Evolutionary conservation across 2,329 filamentous ascomycete genomes (phyloP).

Genomic region (Dendryphion nanum): DNA sequence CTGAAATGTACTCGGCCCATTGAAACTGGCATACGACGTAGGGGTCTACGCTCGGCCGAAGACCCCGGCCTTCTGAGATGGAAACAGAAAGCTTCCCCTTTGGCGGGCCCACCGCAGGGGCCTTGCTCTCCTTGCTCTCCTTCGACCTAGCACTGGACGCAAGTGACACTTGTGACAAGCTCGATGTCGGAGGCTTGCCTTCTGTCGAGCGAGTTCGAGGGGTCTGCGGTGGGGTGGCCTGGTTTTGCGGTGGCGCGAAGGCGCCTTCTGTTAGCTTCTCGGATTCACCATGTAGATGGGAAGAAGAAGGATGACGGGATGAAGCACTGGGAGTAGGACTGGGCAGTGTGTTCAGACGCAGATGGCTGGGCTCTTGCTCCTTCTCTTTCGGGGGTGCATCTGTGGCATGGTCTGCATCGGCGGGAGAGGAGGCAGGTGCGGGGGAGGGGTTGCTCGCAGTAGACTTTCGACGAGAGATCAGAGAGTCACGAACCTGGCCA

Average conservation of each 20-base stretch:
- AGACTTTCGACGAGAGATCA: constrained; percentile 47
- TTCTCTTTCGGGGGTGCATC: constrained; percentile 7
- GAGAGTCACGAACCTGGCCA: constrained; percentile 91
- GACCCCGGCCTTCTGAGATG: constrained; percentile 78
- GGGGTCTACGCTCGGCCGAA: constrained; percentile 80
- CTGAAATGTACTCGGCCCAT: constrained; percentile 92
- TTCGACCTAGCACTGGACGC: constrained; percentile 34
- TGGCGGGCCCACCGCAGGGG: constrained; percentile 65
- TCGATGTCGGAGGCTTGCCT: constrained; percentile 41
- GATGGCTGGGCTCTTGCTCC: constrained; percentile 12
- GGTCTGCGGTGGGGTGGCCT: constrained; percentile 91
- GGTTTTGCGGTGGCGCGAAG: constrained; percentile 59
- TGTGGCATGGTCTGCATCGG: constrained; percentile 1
- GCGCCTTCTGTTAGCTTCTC: constrained; percentile 86
- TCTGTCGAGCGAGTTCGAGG: constrained; percentile 80
- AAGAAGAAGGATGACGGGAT: constrained; percentile 50
- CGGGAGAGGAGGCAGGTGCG: constrained; percentile 28
- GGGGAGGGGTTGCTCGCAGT: constrained; percentile 39
- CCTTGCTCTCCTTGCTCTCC: constrained; percentile 36
- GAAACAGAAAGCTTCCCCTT: constrained; percentile 89
- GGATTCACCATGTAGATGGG: constrained; percentile 66
- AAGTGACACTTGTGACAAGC: constrained; percentile 53
- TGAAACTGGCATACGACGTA: constrained; percentile 98
- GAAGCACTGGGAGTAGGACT: constrained; percentile 48
- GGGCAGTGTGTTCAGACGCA: constrained; percentile 55